Evolutionary conservation across 2,329 filamentous ascomycete genomes (phyloP).

Genomic region (Onygenales sp.): DNA sequence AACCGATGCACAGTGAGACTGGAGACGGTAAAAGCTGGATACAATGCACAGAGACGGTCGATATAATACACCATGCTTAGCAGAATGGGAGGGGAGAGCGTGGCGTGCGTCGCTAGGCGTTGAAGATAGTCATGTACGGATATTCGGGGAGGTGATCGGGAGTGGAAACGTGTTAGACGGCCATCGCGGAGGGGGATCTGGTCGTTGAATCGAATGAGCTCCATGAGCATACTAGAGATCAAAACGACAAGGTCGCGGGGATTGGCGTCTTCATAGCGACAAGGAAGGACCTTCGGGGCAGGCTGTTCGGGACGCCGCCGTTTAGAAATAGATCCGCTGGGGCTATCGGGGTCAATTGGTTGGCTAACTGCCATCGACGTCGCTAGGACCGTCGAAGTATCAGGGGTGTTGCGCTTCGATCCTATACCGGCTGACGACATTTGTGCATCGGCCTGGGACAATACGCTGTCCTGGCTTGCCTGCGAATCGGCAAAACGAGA

Average conservation of each 20-base stretch:
- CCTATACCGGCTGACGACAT: constrained; percentile 12
- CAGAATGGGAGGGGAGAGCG: constrained; percentile 83
- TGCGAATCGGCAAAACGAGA: constrained; percentile 4
- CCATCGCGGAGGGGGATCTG: constrained; percentile 73
- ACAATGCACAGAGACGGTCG: constrained; percentile 83
- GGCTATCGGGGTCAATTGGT: constrained; percentile 11
- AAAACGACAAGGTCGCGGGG: constrained; percentile 81
- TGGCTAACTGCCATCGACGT: background rate
- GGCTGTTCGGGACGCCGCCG: constrained; percentile 36
- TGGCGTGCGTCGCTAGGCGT: constrained; percentile 86
- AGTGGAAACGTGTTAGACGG: constrained; percentile 88
- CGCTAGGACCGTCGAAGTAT: constrained; percentile 4
- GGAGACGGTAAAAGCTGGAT: constrained; percentile 91
- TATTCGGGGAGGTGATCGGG: constrained; percentile 79
- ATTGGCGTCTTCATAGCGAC: constrained; percentile 70
- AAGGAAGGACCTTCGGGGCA: constrained; percentile 46
- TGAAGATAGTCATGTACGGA: constrained; percentile 91
- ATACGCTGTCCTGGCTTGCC: constrained; percentile 8
- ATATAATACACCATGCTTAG: constrained; percentile 99
- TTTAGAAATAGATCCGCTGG: constrained; percentile 31
- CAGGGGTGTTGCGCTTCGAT: constrained; percentile 14
- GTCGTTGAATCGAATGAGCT: constrained; percentile 90
- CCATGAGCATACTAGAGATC: constrained; percentile 90
- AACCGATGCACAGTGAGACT: constrained; percentile 95
- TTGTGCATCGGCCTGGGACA: constrained; percentile 11